These are phyloP conservation scores for Fraxinus sp. DNA, from an alignment of 305 asterid species.

Conservation along the genomic window DNA sequence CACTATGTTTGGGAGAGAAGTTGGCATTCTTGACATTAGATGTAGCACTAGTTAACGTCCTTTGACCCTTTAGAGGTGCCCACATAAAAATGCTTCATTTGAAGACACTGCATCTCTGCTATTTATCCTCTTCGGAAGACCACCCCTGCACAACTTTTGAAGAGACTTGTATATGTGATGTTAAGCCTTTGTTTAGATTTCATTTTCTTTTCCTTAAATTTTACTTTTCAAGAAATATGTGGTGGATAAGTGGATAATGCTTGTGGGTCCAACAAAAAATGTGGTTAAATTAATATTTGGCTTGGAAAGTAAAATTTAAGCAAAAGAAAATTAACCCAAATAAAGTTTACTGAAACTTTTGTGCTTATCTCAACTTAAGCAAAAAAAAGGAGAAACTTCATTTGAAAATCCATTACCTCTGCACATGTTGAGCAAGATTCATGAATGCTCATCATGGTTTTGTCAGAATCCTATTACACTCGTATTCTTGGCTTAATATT, in stretches of 20 bases:
- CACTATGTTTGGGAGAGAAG: slow-evolving; percentile 5
- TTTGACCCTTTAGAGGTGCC: neutral
- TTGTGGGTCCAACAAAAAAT: neutral
- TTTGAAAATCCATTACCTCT: neutral
- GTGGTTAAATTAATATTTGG: neutral
- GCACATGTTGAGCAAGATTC: neutral
- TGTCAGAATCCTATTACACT: neutral
- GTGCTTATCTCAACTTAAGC: slow-evolving; percentile 1
- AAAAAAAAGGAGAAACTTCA: neutral
- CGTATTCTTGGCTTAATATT: neutral
- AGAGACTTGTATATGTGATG: neutral
- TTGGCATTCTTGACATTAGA: neutral
- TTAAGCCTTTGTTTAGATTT: neutral
- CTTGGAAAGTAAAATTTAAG: neutral
- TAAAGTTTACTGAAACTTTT: neutral
- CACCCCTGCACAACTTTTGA: slow-evolving; percentile 1
- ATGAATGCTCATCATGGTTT: neutral
- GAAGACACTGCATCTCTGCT: neutral
- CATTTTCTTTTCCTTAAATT: neutral
- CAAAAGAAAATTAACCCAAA: neutral
- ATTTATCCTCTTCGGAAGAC: slow-evolving; percentile 6
- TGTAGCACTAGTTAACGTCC: neutral
- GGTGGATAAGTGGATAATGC: neutral
- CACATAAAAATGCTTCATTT: neutral
- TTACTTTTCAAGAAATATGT: neutral